These are phyloP conservation scores for Ophiocordyceps australis DNA, from an alignment of 2,329 filamentous ascomycete genomes.

Conservation along the genomic window DNA sequence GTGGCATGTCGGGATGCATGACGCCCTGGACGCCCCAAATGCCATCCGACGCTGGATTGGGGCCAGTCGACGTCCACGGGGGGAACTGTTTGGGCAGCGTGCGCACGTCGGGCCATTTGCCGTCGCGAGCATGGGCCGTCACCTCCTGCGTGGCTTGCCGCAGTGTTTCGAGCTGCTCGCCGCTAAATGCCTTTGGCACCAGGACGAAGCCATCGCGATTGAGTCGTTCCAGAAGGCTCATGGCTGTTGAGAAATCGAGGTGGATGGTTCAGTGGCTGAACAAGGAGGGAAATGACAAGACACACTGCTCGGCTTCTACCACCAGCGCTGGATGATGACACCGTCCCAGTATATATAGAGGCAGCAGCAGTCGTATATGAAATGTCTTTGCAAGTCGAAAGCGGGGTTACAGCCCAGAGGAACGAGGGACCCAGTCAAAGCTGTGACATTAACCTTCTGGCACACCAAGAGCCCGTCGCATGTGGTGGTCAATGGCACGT, in stretches of 20 bases:
- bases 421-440: too few relatives aligned
- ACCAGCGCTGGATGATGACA: too few relatives aligned
- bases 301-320: too few relatives aligned
- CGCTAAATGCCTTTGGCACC: slow-evolving; percentile 44
- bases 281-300: too few relatives aligned
- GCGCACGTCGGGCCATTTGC: slow-evolving; percentile 64
- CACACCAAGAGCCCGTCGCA: too few relatives aligned
- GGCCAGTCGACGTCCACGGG: slow-evolving; percentile 41
- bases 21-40: slow-evolving; percentile 88
- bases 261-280: too few relatives aligned
- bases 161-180: slow-evolving; percentile 35
- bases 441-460: too few relatives aligned
- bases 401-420: too few relatives aligned
- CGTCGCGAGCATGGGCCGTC: slow-evolving; percentile 45
- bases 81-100: slow-evolving; percentile 84
- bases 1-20: slow-evolving; percentile 52
- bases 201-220: slow-evolving; percentile 59
- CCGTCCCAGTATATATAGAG: too few relatives aligned
- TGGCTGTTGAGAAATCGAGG: neutral
- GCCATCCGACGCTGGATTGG: slow-evolving; percentile 33
- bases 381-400: too few relatives aligned
- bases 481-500: too few relatives aligned
- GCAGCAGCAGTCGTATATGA: too few relatives aligned
- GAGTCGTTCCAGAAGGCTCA: slow-evolving; percentile 25
- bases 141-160: slow-evolving; percentile 38